Evolutionary conservation across 306 rosid genomes (phyloP).

Genomic region (Fagus crenata): DNA sequence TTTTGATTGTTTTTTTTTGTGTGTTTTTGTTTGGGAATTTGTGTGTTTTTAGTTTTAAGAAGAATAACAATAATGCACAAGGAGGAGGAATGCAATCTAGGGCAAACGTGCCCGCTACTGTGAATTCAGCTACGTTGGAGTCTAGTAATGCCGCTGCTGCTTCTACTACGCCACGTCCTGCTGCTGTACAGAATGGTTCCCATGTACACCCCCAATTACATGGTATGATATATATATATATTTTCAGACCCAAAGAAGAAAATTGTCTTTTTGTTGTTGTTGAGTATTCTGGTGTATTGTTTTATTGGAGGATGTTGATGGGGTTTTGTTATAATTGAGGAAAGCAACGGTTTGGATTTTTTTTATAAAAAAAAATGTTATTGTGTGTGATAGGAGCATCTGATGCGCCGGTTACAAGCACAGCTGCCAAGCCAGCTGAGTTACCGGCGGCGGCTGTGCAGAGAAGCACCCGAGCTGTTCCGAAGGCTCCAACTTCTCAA

Average conservation of each 20-base stretch:
- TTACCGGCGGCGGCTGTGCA: slow-evolving; percentile 31
- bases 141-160: slow-evolving; percentile 41
- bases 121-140: slow-evolving; percentile 47
- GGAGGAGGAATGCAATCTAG: slow-evolving; percentile 82
- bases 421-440: slow-evolving; percentile 62
- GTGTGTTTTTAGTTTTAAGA: slow-evolving; percentile 58
- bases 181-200: slow-evolving; percentile 61
- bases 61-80: slow-evolving; percentile 72
- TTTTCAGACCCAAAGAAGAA: background rate
- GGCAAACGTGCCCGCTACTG: slow-evolving; percentile 47
- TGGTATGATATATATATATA: slow-evolving; percentile 40
- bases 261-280: background rate
- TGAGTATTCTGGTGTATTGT: background rate
- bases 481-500: slow-evolving; percentile 71
- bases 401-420: slow-evolving; percentile 45
- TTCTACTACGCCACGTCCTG: slow-evolving; percentile 40
- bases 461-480: slow-evolving; percentile 57
- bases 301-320: slow-evolving; percentile 23
- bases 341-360: slow-evolving; percentile 2
- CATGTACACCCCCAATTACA: slow-evolving; percentile 53
- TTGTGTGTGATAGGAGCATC: slow-evolving; percentile 46
- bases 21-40: background rate
- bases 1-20: background rate
- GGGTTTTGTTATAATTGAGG: slow-evolving; percentile 13
- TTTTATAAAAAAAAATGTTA: background rate